Percentiles rank a stretch among this genome's conserved stretches.
Conservation (phyloP, 108 stramenopile species). For the Cylindrotheca closterium region DNA sequence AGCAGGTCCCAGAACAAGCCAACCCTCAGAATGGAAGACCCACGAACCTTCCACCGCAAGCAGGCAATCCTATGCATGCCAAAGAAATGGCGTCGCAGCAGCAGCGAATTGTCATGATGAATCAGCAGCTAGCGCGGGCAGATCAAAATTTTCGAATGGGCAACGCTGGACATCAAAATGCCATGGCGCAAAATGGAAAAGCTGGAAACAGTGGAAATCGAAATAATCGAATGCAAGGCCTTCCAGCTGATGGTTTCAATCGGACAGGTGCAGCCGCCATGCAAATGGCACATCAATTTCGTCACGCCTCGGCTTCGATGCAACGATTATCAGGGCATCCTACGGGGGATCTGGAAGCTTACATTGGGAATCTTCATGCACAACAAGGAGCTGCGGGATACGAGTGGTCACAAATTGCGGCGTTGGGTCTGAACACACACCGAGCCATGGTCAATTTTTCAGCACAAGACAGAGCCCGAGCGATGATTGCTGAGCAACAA, state of each 20-base stretch:
- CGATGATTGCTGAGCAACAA: conserved; percentile 29
- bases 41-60: too few species aligned
- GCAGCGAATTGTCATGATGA: background rate
- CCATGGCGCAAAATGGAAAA: background rate
- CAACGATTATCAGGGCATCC: conserved; percentile 21
- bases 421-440: conserved; percentile 25
- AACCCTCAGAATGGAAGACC: too few species aligned
- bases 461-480: conserved; percentile 44
- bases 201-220: background rate
- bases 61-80: background rate
- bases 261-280: conserved; percentile 18
- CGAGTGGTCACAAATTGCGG: conserved; percentile 34
- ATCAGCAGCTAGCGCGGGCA: background rate
- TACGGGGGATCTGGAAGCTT: conserved; percentile 32
- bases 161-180: background rate
- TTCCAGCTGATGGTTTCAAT: background rate
- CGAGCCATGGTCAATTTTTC: conserved; percentile 36
- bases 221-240: background rate
- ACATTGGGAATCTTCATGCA: conserved; percentile 30
- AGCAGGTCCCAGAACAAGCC: too few species aligned
- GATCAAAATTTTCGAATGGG: background rate
- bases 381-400: conserved; percentile 15
- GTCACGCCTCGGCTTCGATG: conserved; percentile 16
- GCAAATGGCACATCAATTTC: conserved; percentile 39
- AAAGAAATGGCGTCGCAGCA: background rate